Conservation (phyloP, 73 alveolate genomes). For the Loxodes magnus region DNA sequence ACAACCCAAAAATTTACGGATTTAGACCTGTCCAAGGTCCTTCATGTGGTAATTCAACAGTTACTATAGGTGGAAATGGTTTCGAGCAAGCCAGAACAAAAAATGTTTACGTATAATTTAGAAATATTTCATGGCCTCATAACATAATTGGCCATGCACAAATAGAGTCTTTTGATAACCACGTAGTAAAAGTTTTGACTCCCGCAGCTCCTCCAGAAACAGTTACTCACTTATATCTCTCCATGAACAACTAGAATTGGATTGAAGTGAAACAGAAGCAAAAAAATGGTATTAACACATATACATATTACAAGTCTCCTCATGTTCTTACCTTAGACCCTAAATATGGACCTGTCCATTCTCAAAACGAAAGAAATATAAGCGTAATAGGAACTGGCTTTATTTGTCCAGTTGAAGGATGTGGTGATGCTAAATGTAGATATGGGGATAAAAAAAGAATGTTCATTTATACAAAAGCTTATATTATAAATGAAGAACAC, state of each 20-base stretch:
- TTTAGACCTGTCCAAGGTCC: conserved; percentile 73
- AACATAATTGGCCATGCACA: conserved; percentile 19
- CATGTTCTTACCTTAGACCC: conserved; percentile 56
- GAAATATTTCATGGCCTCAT: conserved; percentile 39
- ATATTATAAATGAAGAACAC: conserved; percentile 25
- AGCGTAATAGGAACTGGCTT: conserved; percentile 41
- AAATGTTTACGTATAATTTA: conserved; percentile 46
- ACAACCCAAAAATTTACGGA: conserved; percentile 51
- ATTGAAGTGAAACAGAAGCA: neutral
- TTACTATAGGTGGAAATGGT: conserved; percentile 65
- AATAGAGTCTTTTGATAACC: conserved; percentile 32
- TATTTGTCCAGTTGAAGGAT: conserved; percentile 32
- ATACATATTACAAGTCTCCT: conserved; percentile 64
- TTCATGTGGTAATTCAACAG: conserved; percentile 60
- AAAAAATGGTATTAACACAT: conserved; percentile 27
- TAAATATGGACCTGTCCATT: conserved; percentile 69
- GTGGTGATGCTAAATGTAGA: conserved; percentile 57
- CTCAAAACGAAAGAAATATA: conserved; percentile 27
- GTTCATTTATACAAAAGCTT: conserved; percentile 43
- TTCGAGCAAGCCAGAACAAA: no score
- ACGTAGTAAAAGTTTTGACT: conserved; percentile 42
- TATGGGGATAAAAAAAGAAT: conserved; percentile 56
- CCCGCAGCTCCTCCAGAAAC: conserved; percentile 56
- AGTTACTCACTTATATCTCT: conserved; percentile 46
- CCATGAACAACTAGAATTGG: conserved; percentile 67